Base-by-base conservation (phyloP, 106 monocot genomes). In the Dactylorhiza incarnata region DNA sequence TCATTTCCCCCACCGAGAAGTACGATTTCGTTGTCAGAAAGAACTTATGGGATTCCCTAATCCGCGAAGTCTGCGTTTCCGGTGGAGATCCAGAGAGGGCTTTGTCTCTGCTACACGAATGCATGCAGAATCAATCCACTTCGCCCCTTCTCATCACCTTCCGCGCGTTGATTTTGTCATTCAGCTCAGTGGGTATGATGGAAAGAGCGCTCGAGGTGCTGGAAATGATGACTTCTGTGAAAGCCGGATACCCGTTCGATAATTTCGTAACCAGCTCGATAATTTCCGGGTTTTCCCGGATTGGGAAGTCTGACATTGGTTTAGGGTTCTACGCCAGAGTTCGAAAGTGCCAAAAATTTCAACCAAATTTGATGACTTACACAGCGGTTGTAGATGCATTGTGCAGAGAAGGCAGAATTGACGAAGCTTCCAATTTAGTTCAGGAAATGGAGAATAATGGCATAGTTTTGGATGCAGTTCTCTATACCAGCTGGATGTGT, bases 331-430 rank as follows among this genome's bases (percentile, higher is more conserved):
- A 81, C 19, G 74, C 82, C 26, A 75, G 76, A 45, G 51, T 81
- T 37, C 53, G 54, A 71, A 77, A 76, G 43, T 16, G n/a, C 19
- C 14, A 45, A 63, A 82, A 59, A 4, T 86, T 93, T 82, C 46
- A 8, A 50, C 82, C 87, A 13, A 87, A 85, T 84, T 72, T 89
- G 62, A 49, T 89, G 24, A 93, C 84, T 51, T 82, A 61, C 49
- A 89, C 87, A 19, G 72, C 87, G 53, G 78, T 84, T 20, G 73
- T 89, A 9, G 79, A 87, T 87, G 89, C 89, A n/a, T 69, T 89
- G 50, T 77, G 87, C 45, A 79, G 68, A 74, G 78, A 78, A 29
- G 85, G 82, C 19, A 83, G 84, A 62, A 73, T 83, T 69, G 49
- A 73, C 13, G 89, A 93, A 65, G 89, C 84, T 61, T 82, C 79